Percentiles rank a stretch among this genome's conserved stretches.
Evolutionary conservation across 495 filamentous ascomycete genomes (phyloP).

Genomic region (Neurospora sp.): DNA sequence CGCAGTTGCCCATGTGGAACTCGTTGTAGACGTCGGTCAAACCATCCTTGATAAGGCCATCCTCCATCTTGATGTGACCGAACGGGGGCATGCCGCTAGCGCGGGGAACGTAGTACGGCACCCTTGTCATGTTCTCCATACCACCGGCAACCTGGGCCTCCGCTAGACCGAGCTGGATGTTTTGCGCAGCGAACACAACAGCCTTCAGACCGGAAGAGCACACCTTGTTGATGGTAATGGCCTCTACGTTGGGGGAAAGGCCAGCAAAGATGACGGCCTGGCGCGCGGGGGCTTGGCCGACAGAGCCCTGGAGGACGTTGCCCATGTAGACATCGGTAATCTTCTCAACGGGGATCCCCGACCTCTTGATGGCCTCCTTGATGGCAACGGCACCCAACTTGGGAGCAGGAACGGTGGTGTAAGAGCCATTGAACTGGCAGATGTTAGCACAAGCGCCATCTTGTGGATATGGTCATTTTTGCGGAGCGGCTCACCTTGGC

Average conservation of each 20-base stretch:
- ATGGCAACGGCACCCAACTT: slow-evolving; percentile 81
- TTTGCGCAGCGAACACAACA: slow-evolving; percentile 79
- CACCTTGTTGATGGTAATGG: slow-evolving; percentile 92
- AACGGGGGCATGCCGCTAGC: slow-evolving; percentile 68
- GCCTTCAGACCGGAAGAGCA: slow-evolving; percentile 93
- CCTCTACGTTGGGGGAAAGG: slow-evolving; percentile 65
- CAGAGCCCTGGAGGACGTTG: slow-evolving; percentile 76
- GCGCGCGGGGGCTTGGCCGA: slow-evolving; percentile 85
- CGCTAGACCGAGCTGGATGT: slow-evolving; percentile 81
- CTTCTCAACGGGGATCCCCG: slow-evolving; percentile 61
- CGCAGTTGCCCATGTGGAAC: slow-evolving; percentile 96
- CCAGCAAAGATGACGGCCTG: slow-evolving; percentile 88
- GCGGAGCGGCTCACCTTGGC: slow-evolving; percentile 51
- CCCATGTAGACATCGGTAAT: slow-evolving; percentile 94
- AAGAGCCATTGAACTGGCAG: slow-evolving; percentile 81
- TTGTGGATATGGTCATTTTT: neutral
- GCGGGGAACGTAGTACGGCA: slow-evolving; percentile 83
- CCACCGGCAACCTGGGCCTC: slow-evolving; percentile 87
- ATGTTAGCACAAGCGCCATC: slow-evolving; percentile 5
- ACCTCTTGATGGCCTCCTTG: slow-evolving; percentile 76
- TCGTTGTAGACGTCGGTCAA: slow-evolving; percentile 95
- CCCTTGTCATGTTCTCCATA: slow-evolving; percentile 94
- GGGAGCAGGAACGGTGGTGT: slow-evolving; percentile 70
- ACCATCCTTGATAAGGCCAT: slow-evolving; percentile 90
- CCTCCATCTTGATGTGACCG: slow-evolving; percentile 75